Conservation (phyloP, 768 basidiomycete species). For the Harrya chromipes region DNA sequence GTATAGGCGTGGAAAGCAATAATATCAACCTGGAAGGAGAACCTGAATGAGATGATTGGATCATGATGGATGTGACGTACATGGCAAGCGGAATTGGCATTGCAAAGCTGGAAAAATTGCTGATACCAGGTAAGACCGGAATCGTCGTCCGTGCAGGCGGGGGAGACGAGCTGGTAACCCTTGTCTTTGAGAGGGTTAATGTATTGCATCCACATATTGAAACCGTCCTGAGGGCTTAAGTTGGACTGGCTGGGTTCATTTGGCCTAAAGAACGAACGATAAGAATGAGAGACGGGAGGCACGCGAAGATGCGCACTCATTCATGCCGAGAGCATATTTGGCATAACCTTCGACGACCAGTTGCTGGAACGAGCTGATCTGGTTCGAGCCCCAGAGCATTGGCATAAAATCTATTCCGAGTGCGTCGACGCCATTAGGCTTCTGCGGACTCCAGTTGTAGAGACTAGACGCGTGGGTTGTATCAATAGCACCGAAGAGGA, state of each 20-base stretch:
- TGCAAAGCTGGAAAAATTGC: slow-evolving; percentile 50
- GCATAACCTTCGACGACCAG: slow-evolving; percentile 51
- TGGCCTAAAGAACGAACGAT: slow-evolving; percentile 46
- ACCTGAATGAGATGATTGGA: neutral
- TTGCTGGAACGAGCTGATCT: slow-evolving; percentile 38
- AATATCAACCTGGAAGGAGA: slow-evolving; percentile 44
- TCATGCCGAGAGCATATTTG: slow-evolving; percentile 52
- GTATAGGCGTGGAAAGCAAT: slow-evolving; percentile 73
- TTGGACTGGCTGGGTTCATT: slow-evolving; percentile 62
- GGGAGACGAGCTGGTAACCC: slow-evolving; percentile 61
- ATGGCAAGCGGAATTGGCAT: slow-evolving; percentile 33
- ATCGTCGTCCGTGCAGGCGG: slow-evolving; percentile 63
- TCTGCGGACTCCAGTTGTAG: slow-evolving; percentile 63
- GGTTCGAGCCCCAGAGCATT: slow-evolving; percentile 66
- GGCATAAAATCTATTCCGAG: slow-evolving; percentile 48
- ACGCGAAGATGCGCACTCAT: slow-evolving; percentile 56
- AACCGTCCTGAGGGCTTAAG: slow-evolving; percentile 49
- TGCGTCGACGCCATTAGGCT: slow-evolving; percentile 32
- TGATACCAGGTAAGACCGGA: slow-evolving; percentile 63
- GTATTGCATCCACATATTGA: slow-evolving; percentile 55
- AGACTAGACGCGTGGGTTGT: slow-evolving; percentile 30
- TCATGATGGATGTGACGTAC: slow-evolving; percentile 37
- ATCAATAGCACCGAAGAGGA: neutral
- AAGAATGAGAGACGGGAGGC: neutral
- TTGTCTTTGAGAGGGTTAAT: slow-evolving; percentile 52